Evolutionary conservation across 441 rosid genomes (phyloP), one percentile per base, ranked within the genome.

Genomic region (Euphorbia corollata): DNA sequence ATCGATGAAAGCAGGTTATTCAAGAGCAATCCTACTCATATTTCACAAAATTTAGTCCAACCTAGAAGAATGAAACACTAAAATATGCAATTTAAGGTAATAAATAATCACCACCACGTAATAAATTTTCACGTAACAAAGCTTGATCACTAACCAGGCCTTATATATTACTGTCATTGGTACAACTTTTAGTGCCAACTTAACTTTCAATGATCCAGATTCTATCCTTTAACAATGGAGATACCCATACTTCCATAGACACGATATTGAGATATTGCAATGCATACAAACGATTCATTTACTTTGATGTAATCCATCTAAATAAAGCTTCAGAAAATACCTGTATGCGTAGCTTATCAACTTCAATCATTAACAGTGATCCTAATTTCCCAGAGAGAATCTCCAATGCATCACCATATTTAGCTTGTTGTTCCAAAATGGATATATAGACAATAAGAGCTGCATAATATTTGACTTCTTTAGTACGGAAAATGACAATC

Each of bases 401-500:
- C 74, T 88, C 92, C 84, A 95, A 77, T 68, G 93, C 99, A 80
- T 90, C 88, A 30, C 78, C 79, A 74, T 83, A 90, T 72, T 90
- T 95, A 65, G 85, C 79, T 79, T 91, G 96, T 65, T 90, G 95
- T 73, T 92, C 99, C 86, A 95, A 76, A 78, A 92, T 82, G 72
- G 97, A 90, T 71, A 95, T 83, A 78, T 95, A 95, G 75, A 95
- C 89, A 38, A 82, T 80, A 74, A 92, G 92, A 81, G 99, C 98
- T 95, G 89, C 78, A 75, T 64, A 66, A 75, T 24, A 70, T 51
- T 58, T 6, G 19, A 56, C 61, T 55, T 18, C 45, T 36, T 68
- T 48, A 79, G 62, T 32, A 62, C 16, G 9, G 41, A 63, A 60
- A 75, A 61, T 20, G 59, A 64, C 11, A 47, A 48, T 47, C 50